These are phyloP conservation scores for Posidonia oceanica DNA, from an alignment of 116 monocot species.

Conservation along the genomic window DNA sequence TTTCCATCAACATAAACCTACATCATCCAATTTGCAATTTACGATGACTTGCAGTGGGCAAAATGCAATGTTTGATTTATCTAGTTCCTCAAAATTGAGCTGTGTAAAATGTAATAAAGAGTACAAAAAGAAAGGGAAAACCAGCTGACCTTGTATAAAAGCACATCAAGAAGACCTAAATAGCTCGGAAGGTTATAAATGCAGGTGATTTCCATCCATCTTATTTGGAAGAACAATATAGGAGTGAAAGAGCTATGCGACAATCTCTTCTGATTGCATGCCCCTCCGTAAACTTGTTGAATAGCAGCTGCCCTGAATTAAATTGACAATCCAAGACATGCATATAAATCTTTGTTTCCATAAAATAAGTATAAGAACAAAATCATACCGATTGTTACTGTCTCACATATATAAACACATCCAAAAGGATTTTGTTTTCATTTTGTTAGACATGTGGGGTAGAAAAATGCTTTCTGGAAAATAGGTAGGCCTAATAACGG, in stretches of 20 bases:
- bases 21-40: constrained; percentile 1
- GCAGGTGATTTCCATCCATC: constrained; percentile 56
- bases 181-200: constrained; percentile 57
- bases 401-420: too few relatives aligned
- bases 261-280: constrained; percentile 83
- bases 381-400: too few relatives aligned
- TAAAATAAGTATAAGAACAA: too few relatives aligned
- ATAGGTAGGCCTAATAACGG: too few relatives aligned
- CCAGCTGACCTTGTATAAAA: constrained; percentile 64
- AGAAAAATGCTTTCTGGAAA: too few relatives aligned
- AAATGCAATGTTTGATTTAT: background rate
- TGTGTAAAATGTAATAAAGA: background rate
- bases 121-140: background rate
- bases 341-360: too few relatives aligned
- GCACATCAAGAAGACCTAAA: constrained; percentile 67
- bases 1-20: constrained; percentile 78
- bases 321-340: too few relatives aligned
- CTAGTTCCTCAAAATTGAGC: background rate
- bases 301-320: constrained; percentile 58
- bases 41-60: too few relatives aligned
- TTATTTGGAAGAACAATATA: constrained; percentile 52
- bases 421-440: too few relatives aligned
- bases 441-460: too few relatives aligned
- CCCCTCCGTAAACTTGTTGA: constrained; percentile 67
- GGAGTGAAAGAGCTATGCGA: constrained; percentile 68